These are phyloP conservation scores for Ceriops decandra DNA, from an alignment of 345 rosid genomes.

Conservation along the genomic window DNA sequence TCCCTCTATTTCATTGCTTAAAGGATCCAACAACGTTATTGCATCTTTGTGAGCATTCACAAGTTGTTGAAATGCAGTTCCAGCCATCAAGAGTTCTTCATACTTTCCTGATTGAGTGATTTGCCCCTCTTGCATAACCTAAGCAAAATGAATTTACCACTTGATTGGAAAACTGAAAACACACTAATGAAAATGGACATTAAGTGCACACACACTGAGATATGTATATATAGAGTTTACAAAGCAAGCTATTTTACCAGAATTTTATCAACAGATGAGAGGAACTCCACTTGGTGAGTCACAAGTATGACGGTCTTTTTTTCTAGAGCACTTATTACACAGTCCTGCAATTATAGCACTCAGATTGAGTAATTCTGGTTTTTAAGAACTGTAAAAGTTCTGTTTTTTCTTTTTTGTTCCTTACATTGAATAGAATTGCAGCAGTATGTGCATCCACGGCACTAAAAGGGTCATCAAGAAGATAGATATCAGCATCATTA, in stretches of 20 bases:
- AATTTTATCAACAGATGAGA: conserved; percentile 32
- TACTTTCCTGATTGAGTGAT: conserved; percentile 35
- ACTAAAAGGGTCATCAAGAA: conserved; percentile 84
- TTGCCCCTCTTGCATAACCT: conserved; percentile 41
- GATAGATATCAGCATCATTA: conserved; percentile 57
- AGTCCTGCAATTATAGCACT: conserved; percentile 28
- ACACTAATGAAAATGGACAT: background rate
- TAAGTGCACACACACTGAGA: background rate
- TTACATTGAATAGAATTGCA: conserved; percentile 54
- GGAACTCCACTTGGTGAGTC: conserved; percentile 47
- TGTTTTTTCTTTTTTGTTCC: background rate
- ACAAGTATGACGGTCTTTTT: conserved; percentile 39
- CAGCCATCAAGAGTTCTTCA: conserved; percentile 23
- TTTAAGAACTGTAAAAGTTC: background rate
- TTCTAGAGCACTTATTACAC: conserved; percentile 25
- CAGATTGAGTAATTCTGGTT: conserved; percentile 2
- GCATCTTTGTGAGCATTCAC: conserved; percentile 36
- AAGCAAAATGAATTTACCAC: background rate
- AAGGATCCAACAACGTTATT: conserved; percentile 18
- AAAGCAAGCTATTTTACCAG: conserved; percentile 22
- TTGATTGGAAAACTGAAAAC: background rate
- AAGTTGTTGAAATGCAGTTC: conserved; percentile 31
- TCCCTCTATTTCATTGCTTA: conserved; percentile 5
- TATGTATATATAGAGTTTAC: background rate
- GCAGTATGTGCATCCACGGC: conserved; percentile 83